phyloP scores from a whole-genome alignment of 164 flowering plant species.

The Cinnamomum chago region DNA sequence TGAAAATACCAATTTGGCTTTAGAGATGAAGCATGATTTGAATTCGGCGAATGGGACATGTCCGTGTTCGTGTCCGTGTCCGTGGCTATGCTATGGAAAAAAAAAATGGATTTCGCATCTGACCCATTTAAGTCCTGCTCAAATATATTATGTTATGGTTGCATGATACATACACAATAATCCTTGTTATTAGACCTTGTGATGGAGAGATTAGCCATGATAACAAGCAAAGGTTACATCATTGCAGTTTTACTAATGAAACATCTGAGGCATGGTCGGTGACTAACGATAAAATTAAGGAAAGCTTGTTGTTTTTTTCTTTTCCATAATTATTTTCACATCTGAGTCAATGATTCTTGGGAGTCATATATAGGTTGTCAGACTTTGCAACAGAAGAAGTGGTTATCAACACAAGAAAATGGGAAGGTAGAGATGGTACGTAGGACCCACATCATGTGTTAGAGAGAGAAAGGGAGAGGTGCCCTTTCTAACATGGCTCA shows the following conservation, averaged over 20 bases:
- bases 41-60: no score
- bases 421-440: constrained; percentile 1
- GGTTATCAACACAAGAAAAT: neutral
- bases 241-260: neutral
- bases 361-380: constrained; percentile 3
- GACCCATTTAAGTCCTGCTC: no score
- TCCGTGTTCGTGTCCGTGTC: no score
- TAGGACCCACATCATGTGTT: neutral
- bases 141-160: neutral
- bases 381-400: neutral
- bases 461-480: constrained; percentile 1
- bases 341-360: neutral
- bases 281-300: neutral
- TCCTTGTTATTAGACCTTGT: neutral
- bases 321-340: neutral
- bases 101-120: no score
- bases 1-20: no score
- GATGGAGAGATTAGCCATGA: neutral
- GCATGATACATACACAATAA: neutral
- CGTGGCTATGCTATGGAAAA: no score
- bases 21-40: no score
- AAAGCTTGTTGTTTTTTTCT: neutral
- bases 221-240: constrained; percentile 3
- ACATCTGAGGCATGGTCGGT: constrained; percentile 1
- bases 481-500: neutral